These are phyloP conservation scores for Quercus tomentella DNA, from an alignment of 331 rosid genomes.

Conservation along the genomic window DNA sequence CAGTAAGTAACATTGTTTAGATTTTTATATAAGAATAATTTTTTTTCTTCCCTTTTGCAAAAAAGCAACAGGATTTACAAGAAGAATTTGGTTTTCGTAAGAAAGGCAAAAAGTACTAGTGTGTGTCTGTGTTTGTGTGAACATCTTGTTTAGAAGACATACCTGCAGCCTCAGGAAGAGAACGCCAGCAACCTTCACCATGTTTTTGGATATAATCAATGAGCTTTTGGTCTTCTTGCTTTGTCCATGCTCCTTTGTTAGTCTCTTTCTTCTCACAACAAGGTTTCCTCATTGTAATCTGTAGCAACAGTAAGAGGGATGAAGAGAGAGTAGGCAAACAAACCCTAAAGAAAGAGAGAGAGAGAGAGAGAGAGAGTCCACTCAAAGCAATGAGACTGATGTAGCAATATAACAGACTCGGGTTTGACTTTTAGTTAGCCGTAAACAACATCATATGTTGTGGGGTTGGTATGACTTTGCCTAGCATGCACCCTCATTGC, in stretches of 20 bases:
- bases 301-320: not conserved
- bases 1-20: too few species aligned
- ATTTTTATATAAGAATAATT: too few species aligned
- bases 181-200: constrained; percentile 22
- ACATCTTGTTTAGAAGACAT: not conserved
- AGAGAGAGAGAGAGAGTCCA: not conserved
- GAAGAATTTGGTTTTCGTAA: too few species aligned
- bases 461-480: not conserved
- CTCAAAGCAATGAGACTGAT: not conserved
- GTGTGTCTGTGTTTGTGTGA: not conserved
- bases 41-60: too few species aligned
- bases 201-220: constrained; percentile 11
- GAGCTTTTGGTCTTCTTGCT: constrained; percentile 26
- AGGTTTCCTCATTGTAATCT: not conserved
- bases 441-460: not conserved
- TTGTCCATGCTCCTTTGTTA: constrained; percentile 16
- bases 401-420: not conserved
- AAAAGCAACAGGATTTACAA: too few species aligned
- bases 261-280: constrained; percentile 5
- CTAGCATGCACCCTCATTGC: not conserved
- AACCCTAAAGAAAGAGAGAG: not conserved
- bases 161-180: constrained; percentile 24
- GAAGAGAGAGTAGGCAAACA: not conserved
- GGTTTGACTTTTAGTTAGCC: not conserved
- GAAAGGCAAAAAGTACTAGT: not conserved